These are phyloP conservation scores for Epicoccum nigrum DNA, from an alignment of 2,329 filamentous ascomycete species.

Conservation along the genomic window DNA sequence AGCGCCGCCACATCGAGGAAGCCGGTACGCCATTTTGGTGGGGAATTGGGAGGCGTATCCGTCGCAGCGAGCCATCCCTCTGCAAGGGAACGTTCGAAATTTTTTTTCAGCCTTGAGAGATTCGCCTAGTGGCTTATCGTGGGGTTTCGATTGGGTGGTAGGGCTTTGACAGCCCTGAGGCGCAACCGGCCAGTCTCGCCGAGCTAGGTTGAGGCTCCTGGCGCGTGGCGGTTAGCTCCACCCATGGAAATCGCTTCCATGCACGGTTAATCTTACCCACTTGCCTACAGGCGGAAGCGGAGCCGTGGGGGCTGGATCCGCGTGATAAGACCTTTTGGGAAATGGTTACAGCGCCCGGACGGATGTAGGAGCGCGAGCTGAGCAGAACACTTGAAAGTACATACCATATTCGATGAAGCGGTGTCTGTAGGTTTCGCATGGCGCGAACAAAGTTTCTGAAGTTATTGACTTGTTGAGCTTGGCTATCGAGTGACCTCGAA, in stretches of 20 bases:
- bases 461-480: background rate
- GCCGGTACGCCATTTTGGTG: constrained; percentile 14
- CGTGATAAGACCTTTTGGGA: constrained; percentile 16
- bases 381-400: constrained; percentile 3
- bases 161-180: constrained; percentile 2
- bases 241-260: constrained; percentile 20
- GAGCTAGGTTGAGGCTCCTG: constrained; percentile 19
- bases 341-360: constrained; percentile 6
- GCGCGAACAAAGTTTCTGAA: background rate
- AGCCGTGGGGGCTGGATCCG: constrained; percentile 18
- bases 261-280: constrained; percentile 19
- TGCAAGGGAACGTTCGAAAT: constrained; percentile 15
- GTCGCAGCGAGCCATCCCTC: constrained; percentile 9
- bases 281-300: constrained; percentile 16
- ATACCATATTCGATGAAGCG: constrained; percentile 7
- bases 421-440: constrained; percentile 11
- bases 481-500: background rate
- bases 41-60: constrained; percentile 12
- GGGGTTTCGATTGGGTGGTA: constrained; percentile 13
- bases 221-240: constrained; percentile 19
- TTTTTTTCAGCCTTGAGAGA: constrained; percentile 19
- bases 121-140: constrained; percentile 15
- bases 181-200: constrained; percentile 17
- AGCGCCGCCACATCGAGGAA: constrained; percentile 15
- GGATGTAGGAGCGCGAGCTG: background rate